Conservation (phyloP, 2,329 filamentous ascomycete genomes). For the Penicillium aurantiogriseum region DNA sequence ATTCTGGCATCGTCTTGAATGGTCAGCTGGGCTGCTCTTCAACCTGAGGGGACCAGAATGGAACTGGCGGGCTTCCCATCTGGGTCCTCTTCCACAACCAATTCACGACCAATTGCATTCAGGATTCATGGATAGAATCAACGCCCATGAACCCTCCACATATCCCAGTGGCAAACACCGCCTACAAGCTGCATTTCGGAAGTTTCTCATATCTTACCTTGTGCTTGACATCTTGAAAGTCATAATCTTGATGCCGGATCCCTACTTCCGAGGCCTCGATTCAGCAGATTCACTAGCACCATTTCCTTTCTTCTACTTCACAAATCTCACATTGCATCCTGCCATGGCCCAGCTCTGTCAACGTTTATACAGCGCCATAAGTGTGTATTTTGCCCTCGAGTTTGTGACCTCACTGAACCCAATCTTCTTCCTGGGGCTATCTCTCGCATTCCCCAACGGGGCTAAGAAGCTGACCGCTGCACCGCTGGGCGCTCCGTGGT, state of each 20-base stretch:
- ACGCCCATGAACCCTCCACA: conserved; percentile 26
- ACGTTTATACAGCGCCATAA: conserved; percentile 55
- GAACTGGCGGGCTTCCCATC: conserved; percentile 55
- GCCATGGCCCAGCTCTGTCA: conserved; percentile 56
- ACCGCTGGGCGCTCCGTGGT: conserved; percentile 58
- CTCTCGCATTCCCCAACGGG: conserved; percentile 49
- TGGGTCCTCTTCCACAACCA: conserved; percentile 38
- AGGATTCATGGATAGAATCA: conserved; percentile 16
- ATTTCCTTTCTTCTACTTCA: conserved; percentile 45
- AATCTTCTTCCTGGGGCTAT: conserved; percentile 57
- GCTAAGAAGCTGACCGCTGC: conserved; percentile 61
- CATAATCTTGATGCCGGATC: conserved; percentile 66
- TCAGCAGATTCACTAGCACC: conserved; percentile 47
- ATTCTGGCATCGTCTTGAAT: conserved; percentile 56
- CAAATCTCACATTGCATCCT: conserved; percentile 40
- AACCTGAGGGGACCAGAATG: conserved; percentile 61
- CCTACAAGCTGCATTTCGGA: conserved; percentile 46
- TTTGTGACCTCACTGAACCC: conserved; percentile 61
- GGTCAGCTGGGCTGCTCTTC: conserved; percentile 56
- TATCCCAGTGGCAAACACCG: conserved; percentile 47
- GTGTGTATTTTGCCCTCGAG: conserved; percentile 60
- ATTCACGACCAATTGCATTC: conserved; percentile 26
- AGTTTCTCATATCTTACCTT: conserved; percentile 60
- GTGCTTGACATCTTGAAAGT: conserved; percentile 68
- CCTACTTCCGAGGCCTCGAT: conserved; percentile 67